A percentile compares a stretch with the other conserved stretches of the same genome.
These are phyloP conservation scores for Agastache rugosa DNA, from an alignment of 257 asterid species.

Conservation along the genomic window DNA sequence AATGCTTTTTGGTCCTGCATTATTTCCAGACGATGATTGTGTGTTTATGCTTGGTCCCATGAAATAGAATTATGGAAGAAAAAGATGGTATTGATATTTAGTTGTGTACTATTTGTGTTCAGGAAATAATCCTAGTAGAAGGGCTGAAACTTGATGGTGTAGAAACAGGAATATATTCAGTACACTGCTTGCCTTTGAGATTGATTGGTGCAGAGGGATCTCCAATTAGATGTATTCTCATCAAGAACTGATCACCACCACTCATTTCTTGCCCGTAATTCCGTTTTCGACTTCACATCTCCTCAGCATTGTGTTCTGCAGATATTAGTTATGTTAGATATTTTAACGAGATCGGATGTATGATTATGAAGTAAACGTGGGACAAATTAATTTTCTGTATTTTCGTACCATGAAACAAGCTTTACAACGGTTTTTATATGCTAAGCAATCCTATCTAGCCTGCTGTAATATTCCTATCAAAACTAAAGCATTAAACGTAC, in stretches of 20 bases:
- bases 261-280: not conserved
- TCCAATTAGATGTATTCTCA: constrained; percentile 93
- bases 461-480: no score
- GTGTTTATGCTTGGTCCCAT: no score
- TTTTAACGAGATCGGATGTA: no score
- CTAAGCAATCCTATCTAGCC: no score
- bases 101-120: constrained; percentile 21
- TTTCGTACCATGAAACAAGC: no score
- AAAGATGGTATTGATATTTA: not conserved
- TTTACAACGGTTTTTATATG: no score
- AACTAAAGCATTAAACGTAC: no score
- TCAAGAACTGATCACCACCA: constrained; percentile 50
- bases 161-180: constrained; percentile 65
- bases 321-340: not conserved
- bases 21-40: no score
- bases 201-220: constrained; percentile 96
- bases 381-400: no score
- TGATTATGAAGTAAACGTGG: no score
- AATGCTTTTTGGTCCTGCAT: no score
- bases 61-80: no score
- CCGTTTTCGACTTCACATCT: not conserved
- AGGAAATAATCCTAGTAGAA: constrained; percentile 96
- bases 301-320: not conserved
- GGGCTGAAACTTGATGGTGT: constrained; percentile 84
- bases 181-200: constrained; percentile 91